Evolutionary conservation across 2,329 filamentous ascomycete genomes (phyloP).

Genomic region (Blastomyces parvus): DNA sequence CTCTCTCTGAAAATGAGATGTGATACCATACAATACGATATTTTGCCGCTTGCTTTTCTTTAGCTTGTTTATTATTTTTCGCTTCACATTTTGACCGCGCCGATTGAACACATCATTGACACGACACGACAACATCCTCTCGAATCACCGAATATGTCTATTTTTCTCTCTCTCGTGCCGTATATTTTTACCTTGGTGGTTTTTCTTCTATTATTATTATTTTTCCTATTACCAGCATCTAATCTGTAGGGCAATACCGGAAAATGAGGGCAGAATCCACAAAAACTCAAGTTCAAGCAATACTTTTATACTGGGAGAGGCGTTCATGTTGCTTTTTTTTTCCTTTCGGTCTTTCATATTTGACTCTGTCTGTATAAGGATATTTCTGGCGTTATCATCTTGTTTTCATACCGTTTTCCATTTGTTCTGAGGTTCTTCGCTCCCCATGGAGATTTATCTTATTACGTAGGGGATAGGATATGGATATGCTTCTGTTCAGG

Average conservation of each 20-base stretch:
- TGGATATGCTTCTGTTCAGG: conserved; percentile 1
- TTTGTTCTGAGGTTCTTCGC: background rate
- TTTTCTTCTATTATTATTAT: background rate
- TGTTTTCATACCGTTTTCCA: background rate
- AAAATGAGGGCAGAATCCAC: background rate
- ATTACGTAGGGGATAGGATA: conserved; percentile 9
- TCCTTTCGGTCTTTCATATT: background rate
- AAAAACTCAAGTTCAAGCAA: conserved; percentile 4
- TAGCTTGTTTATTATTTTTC: background rate
- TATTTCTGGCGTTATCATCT: background rate
- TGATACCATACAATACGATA: background rate
- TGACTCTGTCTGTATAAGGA: background rate
- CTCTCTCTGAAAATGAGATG: background rate
- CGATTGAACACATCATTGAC: background rate
- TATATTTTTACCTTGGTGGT: background rate
- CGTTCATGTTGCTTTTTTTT: background rate
- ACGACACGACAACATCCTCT: background rate
- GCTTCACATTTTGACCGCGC: too few relatives aligned
- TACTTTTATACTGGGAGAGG: background rate
- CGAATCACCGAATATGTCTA: background rate
- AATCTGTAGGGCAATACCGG: background rate
- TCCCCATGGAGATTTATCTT: background rate
- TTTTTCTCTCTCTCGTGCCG: background rate
- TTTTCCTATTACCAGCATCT: background rate
- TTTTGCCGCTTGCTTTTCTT: conserved; percentile 3